Conservation (phyloP, 2,329 filamentous ascomycete genomes). For the Rhinocladiella similis region DNA sequence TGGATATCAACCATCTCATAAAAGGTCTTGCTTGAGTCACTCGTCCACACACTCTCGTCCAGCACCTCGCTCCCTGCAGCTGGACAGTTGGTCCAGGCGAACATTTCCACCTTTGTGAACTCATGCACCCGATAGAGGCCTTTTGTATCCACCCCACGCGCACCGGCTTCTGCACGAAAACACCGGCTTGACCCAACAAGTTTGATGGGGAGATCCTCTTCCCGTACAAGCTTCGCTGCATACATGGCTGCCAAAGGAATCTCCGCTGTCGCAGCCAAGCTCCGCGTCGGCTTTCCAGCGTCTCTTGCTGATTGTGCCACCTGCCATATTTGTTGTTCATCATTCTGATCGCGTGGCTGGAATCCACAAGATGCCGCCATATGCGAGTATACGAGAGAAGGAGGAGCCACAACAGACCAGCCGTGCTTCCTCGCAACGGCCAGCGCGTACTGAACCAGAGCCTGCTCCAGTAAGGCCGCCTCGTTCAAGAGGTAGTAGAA, state of each 20-base stretch:
- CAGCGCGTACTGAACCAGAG: conserved; percentile 83
- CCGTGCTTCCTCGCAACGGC: conserved; percentile 69
- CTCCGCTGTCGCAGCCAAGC: conserved; percentile 85
- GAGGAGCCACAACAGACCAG: conserved; percentile 80
- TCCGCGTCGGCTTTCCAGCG: conserved; percentile 66
- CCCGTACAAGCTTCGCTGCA: conserved; percentile 68
- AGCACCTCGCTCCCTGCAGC: conserved; percentile 35
- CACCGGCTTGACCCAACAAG: conserved; percentile 84
- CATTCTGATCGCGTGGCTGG: conserved; percentile 84
- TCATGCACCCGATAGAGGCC: conserved; percentile 96
- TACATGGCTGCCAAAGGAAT: conserved; percentile 92
- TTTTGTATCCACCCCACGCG: conserved; percentile 85
- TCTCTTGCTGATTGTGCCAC: conserved; percentile 69
- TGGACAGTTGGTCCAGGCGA: conserved; percentile 76
- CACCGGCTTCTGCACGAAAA: conserved; percentile 92
- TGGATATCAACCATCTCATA: conserved; percentile 86
- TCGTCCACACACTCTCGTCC: conserved; percentile 19
- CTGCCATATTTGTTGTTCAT: conserved; percentile 88
- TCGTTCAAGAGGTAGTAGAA: conserved; percentile 97
- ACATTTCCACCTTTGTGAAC: conserved; percentile 98
- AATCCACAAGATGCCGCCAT: conserved; percentile 91
- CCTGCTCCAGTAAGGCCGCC: conserved; percentile 90
- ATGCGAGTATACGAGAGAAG: conserved; percentile 87
- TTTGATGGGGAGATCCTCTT: conserved; percentile 70
- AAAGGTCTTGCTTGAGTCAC: conserved; percentile 58